Percentiles rank a stretch among this genome's conserved stretches.
These are phyloP conservation scores for Canavalia gladiata DNA, from an alignment of 306 rosid species.

Conservation along the genomic window DNA sequence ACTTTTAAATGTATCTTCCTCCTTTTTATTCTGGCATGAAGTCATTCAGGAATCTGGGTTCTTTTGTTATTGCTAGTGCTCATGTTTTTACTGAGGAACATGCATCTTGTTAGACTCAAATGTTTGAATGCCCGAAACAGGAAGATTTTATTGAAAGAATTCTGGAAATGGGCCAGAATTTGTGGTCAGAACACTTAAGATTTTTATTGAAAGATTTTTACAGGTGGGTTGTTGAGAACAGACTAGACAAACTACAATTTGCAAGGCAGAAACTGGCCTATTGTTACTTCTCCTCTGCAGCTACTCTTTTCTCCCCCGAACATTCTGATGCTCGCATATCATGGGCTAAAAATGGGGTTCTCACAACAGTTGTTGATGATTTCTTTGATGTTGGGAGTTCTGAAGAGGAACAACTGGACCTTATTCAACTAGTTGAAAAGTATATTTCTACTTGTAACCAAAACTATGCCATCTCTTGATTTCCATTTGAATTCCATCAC, in stretches of 20 bases:
- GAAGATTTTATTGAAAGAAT: neutral
- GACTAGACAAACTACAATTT: conserved; percentile 78
- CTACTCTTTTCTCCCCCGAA: conserved; percentile 70
- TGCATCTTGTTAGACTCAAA: neutral
- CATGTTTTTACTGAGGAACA: conserved; percentile 3
- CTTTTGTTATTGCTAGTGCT: conserved; percentile 26
- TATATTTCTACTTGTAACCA: conserved; percentile 49
- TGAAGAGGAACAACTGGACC: conserved; percentile 73
- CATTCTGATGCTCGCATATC: conserved; percentile 82
- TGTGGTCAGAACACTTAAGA: neutral
- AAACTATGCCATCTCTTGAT: conserved; percentile 19
- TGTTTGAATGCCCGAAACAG: neutral
- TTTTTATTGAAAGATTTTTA: neutral
- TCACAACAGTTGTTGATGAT: conserved; percentile 86
- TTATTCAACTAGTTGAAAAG: conserved; percentile 77
- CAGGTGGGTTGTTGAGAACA: conserved; percentile 79
- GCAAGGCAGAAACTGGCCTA: conserved; percentile 83
- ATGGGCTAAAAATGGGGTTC: conserved; percentile 83
- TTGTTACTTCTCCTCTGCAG: conserved; percentile 78
- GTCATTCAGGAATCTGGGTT: conserved; percentile 26
- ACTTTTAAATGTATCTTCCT: conserved; percentile 11
- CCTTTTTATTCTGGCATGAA: conserved; percentile 20
- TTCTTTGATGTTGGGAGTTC: conserved; percentile 84
- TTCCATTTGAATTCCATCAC: neutral
- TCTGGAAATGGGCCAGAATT: neutral